Conservation (phyloP, 768 basidiomycete species). For the Mycena rosella region DNA sequence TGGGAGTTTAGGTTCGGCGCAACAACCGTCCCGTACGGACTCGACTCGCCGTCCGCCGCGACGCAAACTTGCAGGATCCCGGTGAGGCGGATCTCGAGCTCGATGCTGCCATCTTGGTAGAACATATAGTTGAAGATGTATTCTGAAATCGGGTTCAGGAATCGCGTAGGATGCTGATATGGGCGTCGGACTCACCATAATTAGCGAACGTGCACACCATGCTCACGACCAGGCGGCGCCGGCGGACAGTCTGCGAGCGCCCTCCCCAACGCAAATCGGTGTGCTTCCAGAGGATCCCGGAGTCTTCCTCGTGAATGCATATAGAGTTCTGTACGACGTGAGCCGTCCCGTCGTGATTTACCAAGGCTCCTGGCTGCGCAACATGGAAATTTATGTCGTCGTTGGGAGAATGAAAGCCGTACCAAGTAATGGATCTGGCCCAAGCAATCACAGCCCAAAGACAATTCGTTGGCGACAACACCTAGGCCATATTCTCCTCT, state of each 20-base stretch:
- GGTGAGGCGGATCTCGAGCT: slow-evolving; percentile 86
- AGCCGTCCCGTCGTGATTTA: slow-evolving; percentile 82
- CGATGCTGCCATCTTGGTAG: slow-evolving; percentile 92
- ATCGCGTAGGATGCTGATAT: no score
- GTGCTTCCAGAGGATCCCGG: slow-evolving; percentile 92
- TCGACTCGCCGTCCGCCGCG: slow-evolving; percentile 70
- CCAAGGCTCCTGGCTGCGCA: slow-evolving; percentile 76
- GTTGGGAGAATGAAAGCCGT: slow-evolving; percentile 35
- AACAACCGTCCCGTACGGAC: slow-evolving; percentile 78
- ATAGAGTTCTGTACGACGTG: slow-evolving; percentile 86
- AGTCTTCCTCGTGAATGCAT: slow-evolving; percentile 95
- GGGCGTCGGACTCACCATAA: slow-evolving; percentile 65
- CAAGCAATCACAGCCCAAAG: slow-evolving; percentile 90
- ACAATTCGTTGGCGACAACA: slow-evolving; percentile 90
- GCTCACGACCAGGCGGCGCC: slow-evolving; percentile 88
- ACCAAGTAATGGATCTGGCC: slow-evolving; percentile 91
- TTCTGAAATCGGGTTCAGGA: slow-evolving; percentile 57
- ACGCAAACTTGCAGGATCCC: slow-evolving; percentile 87
- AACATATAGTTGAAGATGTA: slow-evolving; percentile 92
- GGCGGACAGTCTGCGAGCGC: slow-evolving; percentile 81
- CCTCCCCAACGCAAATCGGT: slow-evolving; percentile 90
- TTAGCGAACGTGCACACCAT: slow-evolving; percentile 94
- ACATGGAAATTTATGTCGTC: not conserved
- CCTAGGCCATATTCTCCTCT: slow-evolving; percentile 96
- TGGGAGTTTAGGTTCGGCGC: slow-evolving; percentile 88